Evolutionary conservation across 192 early-diverging fungal species (phyloP).

Genomic region (Gryganskiella cystojenkinii): DNA sequence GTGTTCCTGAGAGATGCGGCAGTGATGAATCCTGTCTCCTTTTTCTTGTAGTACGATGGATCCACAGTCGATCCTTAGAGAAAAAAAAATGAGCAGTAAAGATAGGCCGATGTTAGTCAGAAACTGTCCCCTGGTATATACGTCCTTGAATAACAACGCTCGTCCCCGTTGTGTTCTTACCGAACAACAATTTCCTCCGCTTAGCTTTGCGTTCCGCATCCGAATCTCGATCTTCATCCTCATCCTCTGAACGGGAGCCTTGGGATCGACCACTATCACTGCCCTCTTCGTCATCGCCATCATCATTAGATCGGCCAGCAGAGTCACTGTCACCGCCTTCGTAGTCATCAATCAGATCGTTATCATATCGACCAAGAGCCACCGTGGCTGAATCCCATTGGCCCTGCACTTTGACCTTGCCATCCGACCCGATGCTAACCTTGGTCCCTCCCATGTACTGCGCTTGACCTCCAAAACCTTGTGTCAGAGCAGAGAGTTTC

Average conservation of each 20-base stretch:
- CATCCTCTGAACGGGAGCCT: background rate
- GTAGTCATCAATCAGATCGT: conserved; percentile 16
- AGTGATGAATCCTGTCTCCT: background rate
- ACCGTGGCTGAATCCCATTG: conserved; percentile 17
- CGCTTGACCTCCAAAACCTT: conserved; percentile 1
- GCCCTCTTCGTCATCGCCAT: background rate
- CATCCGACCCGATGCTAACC: conserved; percentile 22
- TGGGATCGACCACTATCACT: background rate
- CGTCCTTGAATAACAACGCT: background rate
- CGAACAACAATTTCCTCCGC: conserved; percentile 48
- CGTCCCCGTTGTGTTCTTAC: too few relatives aligned
- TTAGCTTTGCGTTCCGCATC: conserved; percentile 39
- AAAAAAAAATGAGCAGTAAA: too few relatives aligned
- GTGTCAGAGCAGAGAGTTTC: conserved; percentile 6
- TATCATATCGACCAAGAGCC: conserved; percentile 37
- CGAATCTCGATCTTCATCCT: conserved; percentile 28
- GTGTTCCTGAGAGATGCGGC: too few relatives aligned
- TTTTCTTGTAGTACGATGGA: conserved; percentile 39
- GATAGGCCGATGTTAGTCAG: background rate
- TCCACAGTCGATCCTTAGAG: conserved; percentile 23
- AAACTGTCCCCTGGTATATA: background rate
- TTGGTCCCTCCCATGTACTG: conserved; percentile 27
- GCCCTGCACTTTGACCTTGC: conserved; percentile 29
- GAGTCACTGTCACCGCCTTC: background rate
- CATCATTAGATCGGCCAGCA: background rate